These are phyloP conservation scores for Gymnopilus junonius DNA, from an alignment of 768 basidiomycete species.

Conservation along the genomic window DNA sequence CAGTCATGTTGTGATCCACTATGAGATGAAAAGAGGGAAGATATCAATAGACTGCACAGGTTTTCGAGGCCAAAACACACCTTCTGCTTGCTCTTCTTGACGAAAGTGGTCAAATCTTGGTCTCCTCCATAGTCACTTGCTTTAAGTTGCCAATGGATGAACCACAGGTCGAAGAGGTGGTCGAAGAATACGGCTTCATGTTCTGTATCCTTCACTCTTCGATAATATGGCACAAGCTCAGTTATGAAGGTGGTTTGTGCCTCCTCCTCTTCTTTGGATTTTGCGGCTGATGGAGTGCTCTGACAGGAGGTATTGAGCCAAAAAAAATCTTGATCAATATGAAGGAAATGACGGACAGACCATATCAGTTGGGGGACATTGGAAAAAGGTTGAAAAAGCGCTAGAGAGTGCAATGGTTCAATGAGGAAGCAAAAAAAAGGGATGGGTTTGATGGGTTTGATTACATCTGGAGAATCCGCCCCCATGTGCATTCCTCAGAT, in stretches of 20 bases:
- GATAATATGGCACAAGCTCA: neutral
- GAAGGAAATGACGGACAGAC: neutral
- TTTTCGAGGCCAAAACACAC: neutral
- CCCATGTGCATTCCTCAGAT: neutral
- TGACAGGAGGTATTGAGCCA: no score
- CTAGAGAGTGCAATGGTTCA: neutral
- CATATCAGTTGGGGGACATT: neutral
- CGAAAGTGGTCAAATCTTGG: neutral
- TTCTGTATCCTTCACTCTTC: neutral
- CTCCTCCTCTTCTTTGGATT: neutral
- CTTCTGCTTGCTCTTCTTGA: neutral
- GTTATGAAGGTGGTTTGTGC: neutral
- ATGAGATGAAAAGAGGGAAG: neutral
- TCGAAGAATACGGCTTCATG: neutral
- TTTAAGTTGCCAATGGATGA: neutral
- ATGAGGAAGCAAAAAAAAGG: neutral
- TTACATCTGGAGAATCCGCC: neutral
- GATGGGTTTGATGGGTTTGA: neutral
- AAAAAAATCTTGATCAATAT: neutral
- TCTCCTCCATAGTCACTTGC: neutral
- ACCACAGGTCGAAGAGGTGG: neutral
- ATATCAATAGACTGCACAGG: neutral
- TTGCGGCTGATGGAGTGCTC: neutral
- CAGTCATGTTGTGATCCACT: neutral
- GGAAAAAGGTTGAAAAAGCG: neutral